phyloP scores from a whole-genome alignment of 129 eudicot species.

The Chrysanthemum lavandulifolium region DNA sequence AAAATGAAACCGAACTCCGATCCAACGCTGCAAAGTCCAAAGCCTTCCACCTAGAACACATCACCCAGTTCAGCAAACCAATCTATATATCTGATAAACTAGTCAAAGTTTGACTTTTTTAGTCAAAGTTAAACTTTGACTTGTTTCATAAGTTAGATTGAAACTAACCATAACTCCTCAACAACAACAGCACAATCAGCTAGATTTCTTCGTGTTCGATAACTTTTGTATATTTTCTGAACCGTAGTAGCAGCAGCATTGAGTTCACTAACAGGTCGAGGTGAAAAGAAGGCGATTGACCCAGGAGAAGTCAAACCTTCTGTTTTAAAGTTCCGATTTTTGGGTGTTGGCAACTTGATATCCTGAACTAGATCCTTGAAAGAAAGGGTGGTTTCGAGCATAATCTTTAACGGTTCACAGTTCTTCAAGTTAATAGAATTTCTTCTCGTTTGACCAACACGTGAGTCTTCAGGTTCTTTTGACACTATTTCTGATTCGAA shows the following conservation, averaged over 20 bases:
- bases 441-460: constrained; percentile 22
- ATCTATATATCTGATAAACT: not conserved
- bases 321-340: constrained; percentile 14
- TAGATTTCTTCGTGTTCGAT: constrained; percentile 79
- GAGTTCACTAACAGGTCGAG: constrained; percentile 80
- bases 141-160: not conserved
- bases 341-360: constrained; percentile 30
- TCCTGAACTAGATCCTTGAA: constrained; percentile 66
- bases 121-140: constrained; percentile 17
- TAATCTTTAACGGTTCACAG: constrained; percentile 49
- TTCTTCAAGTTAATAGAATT: constrained; percentile 41
- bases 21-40: constrained; percentile 76
- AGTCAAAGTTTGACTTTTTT: constrained; percentile 9
- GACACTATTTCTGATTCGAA: constrained; percentile 39
- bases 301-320: constrained; percentile 48
- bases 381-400: constrained; percentile 68
- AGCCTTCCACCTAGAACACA: constrained; percentile 83
- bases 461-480: constrained; percentile 28
- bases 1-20: constrained; percentile 83
- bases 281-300: constrained; percentile 66
- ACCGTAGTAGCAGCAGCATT: constrained; percentile 87
- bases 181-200: constrained; percentile 97
- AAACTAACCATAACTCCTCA: constrained; percentile 87
- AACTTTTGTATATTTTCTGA: constrained; percentile 86
- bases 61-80: constrained; percentile 11